These are phyloP conservation scores for Haplosporangium gracile DNA, from an alignment of 192 early-diverging fungal species.

Conservation along the genomic window DNA sequence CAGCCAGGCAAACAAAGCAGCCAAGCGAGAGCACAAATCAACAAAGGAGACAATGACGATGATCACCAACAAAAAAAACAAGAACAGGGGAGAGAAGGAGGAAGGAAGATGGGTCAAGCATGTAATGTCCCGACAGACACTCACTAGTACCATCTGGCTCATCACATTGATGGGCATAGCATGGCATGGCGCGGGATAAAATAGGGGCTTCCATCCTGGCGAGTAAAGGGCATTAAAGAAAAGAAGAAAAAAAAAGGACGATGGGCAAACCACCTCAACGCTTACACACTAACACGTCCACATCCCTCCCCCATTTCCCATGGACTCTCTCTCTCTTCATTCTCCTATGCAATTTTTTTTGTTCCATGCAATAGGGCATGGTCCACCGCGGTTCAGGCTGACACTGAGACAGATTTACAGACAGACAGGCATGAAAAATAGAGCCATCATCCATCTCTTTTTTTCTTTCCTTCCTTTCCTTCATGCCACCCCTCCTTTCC, in stretches of 20 bases:
- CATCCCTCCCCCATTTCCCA: background rate
- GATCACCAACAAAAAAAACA: too few relatives aligned
- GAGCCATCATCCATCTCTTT: background rate
- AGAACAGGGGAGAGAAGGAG: too few relatives aligned
- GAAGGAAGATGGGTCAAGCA: too few relatives aligned
- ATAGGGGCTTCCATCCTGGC: slow-evolving; percentile 5
- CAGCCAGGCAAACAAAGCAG: slow-evolving; percentile 9
- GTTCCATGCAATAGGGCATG: background rate
- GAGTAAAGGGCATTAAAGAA: background rate
- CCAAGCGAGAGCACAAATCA: background rate
- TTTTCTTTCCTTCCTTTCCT: background rate
- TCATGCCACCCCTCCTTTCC: background rate
- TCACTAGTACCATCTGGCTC: background rate
- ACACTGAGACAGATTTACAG: too few relatives aligned
- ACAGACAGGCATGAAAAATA: too few relatives aligned
- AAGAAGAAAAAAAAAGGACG: background rate
- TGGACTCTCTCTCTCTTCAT: background rate
- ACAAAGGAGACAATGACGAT: background rate
- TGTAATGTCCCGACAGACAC: background rate
- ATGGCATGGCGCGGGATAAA: background rate
- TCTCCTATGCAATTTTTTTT: too few relatives aligned
- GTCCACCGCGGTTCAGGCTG: background rate
- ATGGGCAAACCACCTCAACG: background rate
- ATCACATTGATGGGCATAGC: background rate
- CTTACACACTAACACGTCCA: background rate